phyloP scores from a whole-genome alignment of 352 stramenopile genomes.

The Phytophthora palmivora region DNA sequence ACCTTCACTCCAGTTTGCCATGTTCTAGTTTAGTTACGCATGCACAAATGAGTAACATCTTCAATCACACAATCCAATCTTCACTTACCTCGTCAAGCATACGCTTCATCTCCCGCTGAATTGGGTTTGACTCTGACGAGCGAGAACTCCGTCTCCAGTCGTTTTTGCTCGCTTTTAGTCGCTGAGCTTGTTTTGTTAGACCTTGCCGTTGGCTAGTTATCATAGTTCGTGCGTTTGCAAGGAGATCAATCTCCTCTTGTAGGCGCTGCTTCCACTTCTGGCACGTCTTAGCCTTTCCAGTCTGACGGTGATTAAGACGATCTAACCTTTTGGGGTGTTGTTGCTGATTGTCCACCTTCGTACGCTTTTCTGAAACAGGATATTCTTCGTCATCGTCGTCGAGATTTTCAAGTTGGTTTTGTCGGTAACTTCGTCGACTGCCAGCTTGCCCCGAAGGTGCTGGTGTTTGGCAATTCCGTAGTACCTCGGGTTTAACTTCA shows the following conservation, averaged over 20 bases:
- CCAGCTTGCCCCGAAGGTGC: conserved; percentile 16
- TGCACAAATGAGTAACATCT: background rate
- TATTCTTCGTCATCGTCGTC: conserved; percentile 1
- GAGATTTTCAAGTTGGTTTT: conserved; percentile 8
- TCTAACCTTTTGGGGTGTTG: conserved; percentile 4
- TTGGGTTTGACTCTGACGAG: conserved; percentile 28
- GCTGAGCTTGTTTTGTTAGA: conserved; percentile 57
- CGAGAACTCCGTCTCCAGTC: conserved; percentile 56
- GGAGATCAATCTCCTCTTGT: conserved; percentile 49
- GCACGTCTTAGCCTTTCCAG: conserved; percentile 23
- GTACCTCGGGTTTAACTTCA: background rate
- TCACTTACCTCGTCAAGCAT: conserved; percentile 65
- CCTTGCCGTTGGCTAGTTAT: conserved; percentile 56
- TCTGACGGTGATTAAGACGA: conserved; percentile 6
- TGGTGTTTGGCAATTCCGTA: conserved; percentile 1
- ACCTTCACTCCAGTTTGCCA: conserved; percentile 53
- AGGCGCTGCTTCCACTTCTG: conserved; percentile 60
- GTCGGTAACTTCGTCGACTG: conserved; percentile 2
- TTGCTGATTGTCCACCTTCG: conserved; percentile 11
- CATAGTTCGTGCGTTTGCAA: conserved; percentile 52
- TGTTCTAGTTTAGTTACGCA: conserved; percentile 33
- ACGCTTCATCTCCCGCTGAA: conserved; percentile 63
- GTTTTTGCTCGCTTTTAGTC: conserved; percentile 58
- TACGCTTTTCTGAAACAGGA: conserved; percentile 1
- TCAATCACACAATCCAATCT: background rate